Conservation (phyloP, 331 rosid genomes). For the Malus hybrid region DNA sequence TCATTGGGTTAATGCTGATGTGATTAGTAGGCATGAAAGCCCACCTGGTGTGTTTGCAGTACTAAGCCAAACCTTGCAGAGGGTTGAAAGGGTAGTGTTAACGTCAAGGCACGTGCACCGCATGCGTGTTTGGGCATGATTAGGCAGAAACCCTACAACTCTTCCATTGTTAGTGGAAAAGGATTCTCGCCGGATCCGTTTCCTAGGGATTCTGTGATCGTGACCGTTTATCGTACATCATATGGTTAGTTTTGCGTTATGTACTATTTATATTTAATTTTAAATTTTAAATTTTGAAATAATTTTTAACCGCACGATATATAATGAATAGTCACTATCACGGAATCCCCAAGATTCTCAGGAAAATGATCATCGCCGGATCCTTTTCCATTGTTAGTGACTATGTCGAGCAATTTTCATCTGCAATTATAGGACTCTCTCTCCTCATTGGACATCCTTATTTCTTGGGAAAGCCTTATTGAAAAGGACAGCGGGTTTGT, state of each 20-base stretch:
- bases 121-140: neutral
- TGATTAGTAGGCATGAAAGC: neutral
- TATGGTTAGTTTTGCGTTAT: no score
- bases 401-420: neutral
- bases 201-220: no score
- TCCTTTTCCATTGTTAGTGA: neutral
- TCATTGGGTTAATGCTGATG: neutral
- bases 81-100: neutral
- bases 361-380: no score
- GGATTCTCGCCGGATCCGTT: no score
- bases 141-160: slow-evolving; percentile 9
- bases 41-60: neutral
- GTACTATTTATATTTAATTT: no score
- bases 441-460: slow-evolving; percentile 2
- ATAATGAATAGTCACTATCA: no score
- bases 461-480: neutral
- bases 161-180: neutral
- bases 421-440: neutral
- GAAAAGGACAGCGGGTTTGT: neutral
- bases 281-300: no score
- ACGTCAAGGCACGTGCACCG: neutral
- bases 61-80: neutral
- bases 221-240: no score
- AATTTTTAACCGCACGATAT: no score
- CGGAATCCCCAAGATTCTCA: no score